Base-by-base conservation (phyloP, 495 filamentous ascomycete genomes). In the Jackrogersella multiformis region DNA sequence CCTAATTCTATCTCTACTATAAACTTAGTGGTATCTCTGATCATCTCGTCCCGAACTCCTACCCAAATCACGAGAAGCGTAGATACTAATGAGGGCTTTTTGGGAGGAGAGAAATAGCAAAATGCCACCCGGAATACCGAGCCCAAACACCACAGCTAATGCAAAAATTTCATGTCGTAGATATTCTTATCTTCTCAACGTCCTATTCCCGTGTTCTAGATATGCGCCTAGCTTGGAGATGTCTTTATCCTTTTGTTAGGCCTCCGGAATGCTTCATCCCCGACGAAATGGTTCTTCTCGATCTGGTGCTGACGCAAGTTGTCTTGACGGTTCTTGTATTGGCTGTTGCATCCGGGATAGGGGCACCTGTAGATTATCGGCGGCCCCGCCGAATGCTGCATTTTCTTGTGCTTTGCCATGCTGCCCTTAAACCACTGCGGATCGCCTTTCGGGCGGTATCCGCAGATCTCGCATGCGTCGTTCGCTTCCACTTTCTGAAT, bases 371-470 rank as follows among this genome's bases (percentile, higher is more conserved):
- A 84, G 42, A 84, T 82, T 42, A 70, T 66, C 9, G 79, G 79
- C 8, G 79, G 79, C 12, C 66, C 74, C 2, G 64, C 62, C 54
- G 79, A 80, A 70, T 84, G 81, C 61, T 81, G 75, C 67, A 81
- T 74, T 57, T 79, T 83, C 73, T 74, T 79, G 67, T 84, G 81
- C 69, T 84, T 84, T 56, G 80, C 77, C 81, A 84, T 83, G 70
- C 80, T 82, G 16, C 81, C 81, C 53, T 79, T 80, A 61, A 82
- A 84, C 81, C 81, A 84, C 54, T 80, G 78, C n/a, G 81, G 81
- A 48, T 81, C 77, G 10, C 81, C 81, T 63, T 81, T 80, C 1
- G 81, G 81, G 5, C 80, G 78, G 72, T 84, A 84, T 1, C 78
- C 81, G 65, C 81, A 84, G 48, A 81, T 68, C 18, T 82, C 77